Conservation (phyloP, 257 asterid genomes). For the Solanum virginianum region DNA sequence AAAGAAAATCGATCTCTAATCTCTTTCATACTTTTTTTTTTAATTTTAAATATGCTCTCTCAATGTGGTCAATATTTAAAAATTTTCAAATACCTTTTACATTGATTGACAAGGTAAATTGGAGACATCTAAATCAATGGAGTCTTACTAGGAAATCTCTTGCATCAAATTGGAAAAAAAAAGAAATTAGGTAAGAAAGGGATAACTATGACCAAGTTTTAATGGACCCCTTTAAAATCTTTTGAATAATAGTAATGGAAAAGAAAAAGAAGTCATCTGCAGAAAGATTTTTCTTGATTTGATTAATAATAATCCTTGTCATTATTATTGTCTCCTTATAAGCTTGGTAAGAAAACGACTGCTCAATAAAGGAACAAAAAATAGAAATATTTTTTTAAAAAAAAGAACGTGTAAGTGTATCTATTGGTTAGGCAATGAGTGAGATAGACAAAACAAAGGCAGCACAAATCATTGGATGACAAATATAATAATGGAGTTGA, state of each 20-base stretch:
- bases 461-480: conserved; percentile 47
- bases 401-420: not conserved
- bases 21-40: too few relatives aligned
- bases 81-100: not conserved
- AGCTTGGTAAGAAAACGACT: conserved; percentile 1
- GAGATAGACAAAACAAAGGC: conserved; percentile 17
- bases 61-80: not conserved
- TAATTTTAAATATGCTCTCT: too few relatives aligned
- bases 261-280: not conserved
- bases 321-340: not conserved
- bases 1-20: not conserved
- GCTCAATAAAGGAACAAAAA: not conserved
- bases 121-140: not conserved
- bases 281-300: not conserved
- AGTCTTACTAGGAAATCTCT: not conserved
- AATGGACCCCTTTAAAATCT: not conserved
- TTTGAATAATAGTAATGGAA: not conserved
- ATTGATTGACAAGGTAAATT: not conserved
- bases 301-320: not conserved
- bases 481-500: conserved; percentile 38
- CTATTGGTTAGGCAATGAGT: conserved; percentile 6
- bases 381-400: not conserved
- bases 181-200: not conserved
- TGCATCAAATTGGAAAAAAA: not conserved
- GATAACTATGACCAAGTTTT: not conserved